Percentiles rank a stretch among this genome's conserved stretches.
phyloP scores from a whole-genome alignment of 2,329 filamentous ascomycete genomes.

The Diaporthe aspalathi region DNA sequence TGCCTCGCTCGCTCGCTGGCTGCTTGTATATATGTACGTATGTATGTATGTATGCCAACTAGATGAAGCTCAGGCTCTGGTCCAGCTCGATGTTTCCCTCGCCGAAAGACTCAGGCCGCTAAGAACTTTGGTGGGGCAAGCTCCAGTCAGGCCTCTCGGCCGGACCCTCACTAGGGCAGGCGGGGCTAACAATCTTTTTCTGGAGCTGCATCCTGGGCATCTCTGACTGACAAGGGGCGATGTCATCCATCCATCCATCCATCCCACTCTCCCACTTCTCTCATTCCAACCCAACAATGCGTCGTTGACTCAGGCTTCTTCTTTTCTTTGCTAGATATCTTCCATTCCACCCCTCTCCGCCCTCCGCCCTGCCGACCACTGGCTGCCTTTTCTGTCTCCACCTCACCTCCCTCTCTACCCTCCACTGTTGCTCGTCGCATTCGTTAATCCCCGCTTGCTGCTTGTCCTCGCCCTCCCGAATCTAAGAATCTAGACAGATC shows the following conservation, averaged over 20 bases:
- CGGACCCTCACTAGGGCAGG: slow-evolving; percentile 27
- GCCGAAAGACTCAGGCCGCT: slow-evolving; percentile 39
- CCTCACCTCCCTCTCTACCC: background rate
- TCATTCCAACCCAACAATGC: slow-evolving; percentile 7
- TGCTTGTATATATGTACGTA: too few species aligned
- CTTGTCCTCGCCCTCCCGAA: background rate
- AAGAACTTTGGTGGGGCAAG: slow-evolving; percentile 39
- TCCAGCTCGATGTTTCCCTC: slow-evolving; percentile 14
- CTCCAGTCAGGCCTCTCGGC: slow-evolving; percentile 43
- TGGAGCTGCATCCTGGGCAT: slow-evolving; percentile 24
- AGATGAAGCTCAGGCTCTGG: slow-evolving; percentile 7
- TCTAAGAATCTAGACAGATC: background rate
- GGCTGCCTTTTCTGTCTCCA: background rate
- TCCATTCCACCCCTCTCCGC: slow-evolving; percentile 6
- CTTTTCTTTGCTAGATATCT: slow-evolving; percentile 3
- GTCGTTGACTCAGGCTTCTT: slow-evolving; percentile 18
- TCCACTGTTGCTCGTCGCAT: background rate
- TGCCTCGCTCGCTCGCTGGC: slow-evolving; percentile 21
- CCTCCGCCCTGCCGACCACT: background rate
- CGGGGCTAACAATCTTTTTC: slow-evolving; percentile 30
- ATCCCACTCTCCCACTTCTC: slow-evolving; percentile 5
- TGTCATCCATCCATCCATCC: slow-evolving; percentile 24
- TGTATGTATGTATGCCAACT: slow-evolving; percentile 17
- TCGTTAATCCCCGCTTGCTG: background rate
- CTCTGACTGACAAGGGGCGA: slow-evolving; percentile 4